A percentile compares a stretch with the other conserved stretches of the same genome.
phyloP scores from a whole-genome alignment of 371 early-diverging fungal species.

The Choanephora cucurbitarum region DNA sequence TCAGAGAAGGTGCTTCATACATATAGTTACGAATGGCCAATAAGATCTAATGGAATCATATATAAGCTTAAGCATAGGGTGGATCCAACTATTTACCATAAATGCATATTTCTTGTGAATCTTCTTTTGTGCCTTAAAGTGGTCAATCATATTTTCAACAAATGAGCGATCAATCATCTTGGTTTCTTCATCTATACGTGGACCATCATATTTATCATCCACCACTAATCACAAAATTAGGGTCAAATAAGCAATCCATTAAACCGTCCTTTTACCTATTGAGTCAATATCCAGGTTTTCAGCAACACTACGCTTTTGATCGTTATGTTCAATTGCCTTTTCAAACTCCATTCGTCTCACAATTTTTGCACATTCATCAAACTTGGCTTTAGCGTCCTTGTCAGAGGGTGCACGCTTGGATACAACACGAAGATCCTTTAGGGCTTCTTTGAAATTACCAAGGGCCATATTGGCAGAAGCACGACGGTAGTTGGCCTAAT shows the following conservation, averaged over 20 bases:
- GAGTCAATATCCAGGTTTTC: conserved; percentile 49
- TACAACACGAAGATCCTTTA: conserved; percentile 81
- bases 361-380: conserved; percentile 88
- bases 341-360: conserved; percentile 87
- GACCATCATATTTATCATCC: conserved; percentile 73
- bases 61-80: too few relatives aligned
- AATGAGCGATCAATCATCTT: conserved; percentile 74
- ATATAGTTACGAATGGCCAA: conserved; percentile 73
- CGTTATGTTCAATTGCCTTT: conserved; percentile 82
- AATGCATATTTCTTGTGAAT: conserved; percentile 89
- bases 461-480: conserved; percentile 89
- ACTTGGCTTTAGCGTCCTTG: conserved; percentile 68
- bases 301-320: conserved; percentile 46
- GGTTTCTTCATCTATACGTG: conserved; percentile 57
- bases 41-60: too few relatives aligned
- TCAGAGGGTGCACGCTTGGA: conserved; percentile 70
- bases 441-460: conserved; percentile 80
- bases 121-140: conserved; percentile 87
- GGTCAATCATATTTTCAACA: conserved; percentile 73
- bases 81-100: too few relatives aligned
- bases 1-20: conserved; percentile 72
- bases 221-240: too few relatives aligned
- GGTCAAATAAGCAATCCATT: not conserved
- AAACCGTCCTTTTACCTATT: conserved; percentile 40
- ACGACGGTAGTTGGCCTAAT: conserved; percentile 83